These are phyloP conservation scores for Clarireedia homoeocarpa DNA, from an alignment of 2,329 filamentous ascomycete species.

Conservation along the genomic window DNA sequence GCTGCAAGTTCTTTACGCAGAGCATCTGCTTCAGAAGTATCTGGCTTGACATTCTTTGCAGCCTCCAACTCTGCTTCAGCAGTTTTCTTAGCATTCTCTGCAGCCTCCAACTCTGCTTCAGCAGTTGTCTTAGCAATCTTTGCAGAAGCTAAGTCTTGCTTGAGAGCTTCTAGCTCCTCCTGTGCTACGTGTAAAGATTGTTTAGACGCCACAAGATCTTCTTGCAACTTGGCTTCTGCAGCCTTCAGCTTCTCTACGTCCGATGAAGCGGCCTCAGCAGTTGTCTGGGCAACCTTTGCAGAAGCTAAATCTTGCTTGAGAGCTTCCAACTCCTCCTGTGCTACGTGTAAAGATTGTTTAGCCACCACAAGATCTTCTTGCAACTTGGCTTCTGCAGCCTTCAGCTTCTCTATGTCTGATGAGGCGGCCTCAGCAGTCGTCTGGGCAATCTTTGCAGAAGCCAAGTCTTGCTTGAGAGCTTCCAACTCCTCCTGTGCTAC, in stretches of 20 bases:
- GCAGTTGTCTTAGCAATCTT: constrained; percentile 35
- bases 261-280: constrained; percentile 34
- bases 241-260: constrained; percentile 41
- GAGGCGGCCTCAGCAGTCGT: constrained; percentile 33
- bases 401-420: constrained; percentile 11
- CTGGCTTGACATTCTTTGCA: constrained; percentile 45
- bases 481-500: constrained; percentile 28
- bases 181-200: constrained; percentile 3
- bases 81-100: constrained; percentile 40
- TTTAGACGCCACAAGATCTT: no score
- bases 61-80: constrained; percentile 50
- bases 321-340: constrained; percentile 22
- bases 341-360: background rate
- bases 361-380: no score
- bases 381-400: constrained; percentile 25
- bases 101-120: constrained; percentile 51
- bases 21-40: constrained; percentile 45
- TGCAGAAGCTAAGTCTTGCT: constrained; percentile 32
- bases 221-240: constrained; percentile 26
- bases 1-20: constrained; percentile 43
- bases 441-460: constrained; percentile 38
- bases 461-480: constrained; percentile 21
- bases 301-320: constrained; percentile 27
- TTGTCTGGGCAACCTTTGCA: constrained; percentile 38
- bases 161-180: constrained; percentile 23